phyloP scores from a whole-genome alignment of 1,139 yeast genomes.

The Yamadazyma conglobata region DNA sequence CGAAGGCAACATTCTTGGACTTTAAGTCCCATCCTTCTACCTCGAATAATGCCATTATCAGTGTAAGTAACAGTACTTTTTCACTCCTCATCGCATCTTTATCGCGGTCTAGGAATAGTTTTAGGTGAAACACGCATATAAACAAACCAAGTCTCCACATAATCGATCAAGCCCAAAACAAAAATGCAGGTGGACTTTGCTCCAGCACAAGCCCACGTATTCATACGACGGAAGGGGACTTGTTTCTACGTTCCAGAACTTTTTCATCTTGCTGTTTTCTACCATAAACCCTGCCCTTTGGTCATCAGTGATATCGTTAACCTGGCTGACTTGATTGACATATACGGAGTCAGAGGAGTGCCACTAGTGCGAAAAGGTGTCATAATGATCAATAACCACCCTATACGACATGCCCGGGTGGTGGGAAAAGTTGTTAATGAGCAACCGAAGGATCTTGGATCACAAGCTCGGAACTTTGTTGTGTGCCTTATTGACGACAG shows the following conservation, averaged over 20 bases:
- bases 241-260: slow-evolving; percentile 17
- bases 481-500: slow-evolving; percentile 17
- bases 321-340: slow-evolving; percentile 6
- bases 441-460: slow-evolving; percentile 8
- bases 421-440: slow-evolving; percentile 15
- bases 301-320: slow-evolving; percentile 16
- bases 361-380: slow-evolving; percentile 7
- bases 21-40: slow-evolving; percentile 82
- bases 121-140: too few relatives aligned
- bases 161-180: too few relatives aligned
- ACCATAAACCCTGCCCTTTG: slow-evolving; percentile 9
- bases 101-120: too few relatives aligned
- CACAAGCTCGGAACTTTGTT: slow-evolving; percentile 7
- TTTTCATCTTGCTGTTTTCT: slow-evolving; percentile 14
- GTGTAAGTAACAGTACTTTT: slow-evolving; percentile 3
- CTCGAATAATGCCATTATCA: slow-evolving; percentile 66
- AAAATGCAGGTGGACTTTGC: slow-evolving; percentile 14
- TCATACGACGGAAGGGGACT: slow-evolving; percentile 11
- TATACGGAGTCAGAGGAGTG: slow-evolving; percentile 15
- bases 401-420: slow-evolving; percentile 12
- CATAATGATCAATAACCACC: slow-evolving; percentile 16
- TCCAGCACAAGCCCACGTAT: slow-evolving; percentile 16
- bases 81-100: slow-evolving; percentile 8
- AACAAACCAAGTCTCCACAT: too few relatives aligned
- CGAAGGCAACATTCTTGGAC: slow-evolving; percentile 47